Evolutionary conservation across 306 rosid genomes (phyloP), one percentile per base, ranked within the genome.

Genomic region (Arachis hypogaea): DNA sequence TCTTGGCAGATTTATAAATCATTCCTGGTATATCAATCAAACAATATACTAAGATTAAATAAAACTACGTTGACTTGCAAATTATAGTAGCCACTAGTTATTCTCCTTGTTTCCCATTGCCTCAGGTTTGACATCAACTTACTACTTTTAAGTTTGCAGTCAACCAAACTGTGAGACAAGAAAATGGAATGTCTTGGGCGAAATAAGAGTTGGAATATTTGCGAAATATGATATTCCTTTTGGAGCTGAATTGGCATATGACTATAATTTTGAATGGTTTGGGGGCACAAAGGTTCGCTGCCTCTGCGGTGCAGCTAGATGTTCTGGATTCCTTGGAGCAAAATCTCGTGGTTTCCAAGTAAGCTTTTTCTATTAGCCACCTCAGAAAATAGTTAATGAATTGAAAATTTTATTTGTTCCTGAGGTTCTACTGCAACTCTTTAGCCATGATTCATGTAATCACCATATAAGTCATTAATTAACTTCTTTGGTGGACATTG

Each of bases 301-400:
- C 88, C 96, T 87, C 56, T 93, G 98, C 84, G 98, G 98, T 77
- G 94, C 97, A 41, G 46, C 77, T 61, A 91, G 79, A 79, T 94
- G 97, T 74, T 91, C 93, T 12, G 98, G 95, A 84, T 94, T 94
- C 63, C 98, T 89, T 78, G 96, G 98, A 75, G 98, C 97, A 49
- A 94, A 91, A 76, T 94, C 97, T 72, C 98, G 96, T 69, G 98
- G 96, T 68, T 94, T 94, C 84, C 97, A 89, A 89, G 98, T 85
- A 82, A 41, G 72, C 63, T 71, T 73, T 71, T 68, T 36, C 54
- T 42, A 45, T 57, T 69, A 44, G 11, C 59, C 70, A 57, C 58
- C 57, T 60, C 7, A 33, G 18, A 68, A 73, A 9, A n/a, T 4
- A 49, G n/a, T 46, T 2, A 3, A 14, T 52, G 78, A 71, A 42